phyloP scores from a whole-genome alignment of 2,329 filamentous ascomycete genomes.

The Paracoccidioides brasiliensis region DNA sequence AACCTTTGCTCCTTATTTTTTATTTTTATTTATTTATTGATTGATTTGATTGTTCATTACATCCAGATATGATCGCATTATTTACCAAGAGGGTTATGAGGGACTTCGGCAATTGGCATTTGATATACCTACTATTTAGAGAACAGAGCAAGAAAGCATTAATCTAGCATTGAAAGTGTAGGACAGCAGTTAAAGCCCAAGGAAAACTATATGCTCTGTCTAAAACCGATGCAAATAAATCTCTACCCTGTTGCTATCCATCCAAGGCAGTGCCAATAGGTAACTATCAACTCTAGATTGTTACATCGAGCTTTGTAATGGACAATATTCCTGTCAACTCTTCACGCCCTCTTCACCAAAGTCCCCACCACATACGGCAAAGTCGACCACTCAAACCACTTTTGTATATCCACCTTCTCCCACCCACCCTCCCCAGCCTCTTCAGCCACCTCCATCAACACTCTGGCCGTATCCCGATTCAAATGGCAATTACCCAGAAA shows the following conservation, averaged over 20 bases:
- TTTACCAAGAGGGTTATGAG: no score
- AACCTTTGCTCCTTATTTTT: no score
- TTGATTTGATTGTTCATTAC: no score
- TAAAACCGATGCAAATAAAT: background rate
- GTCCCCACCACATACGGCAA: slow-evolving; percentile 31
- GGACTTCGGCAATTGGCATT: no score
- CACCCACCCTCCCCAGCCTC: slow-evolving; percentile 36
- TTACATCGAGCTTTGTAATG: no score
- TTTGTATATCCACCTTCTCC: slow-evolving; percentile 37
- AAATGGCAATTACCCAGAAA: slow-evolving; percentile 41
- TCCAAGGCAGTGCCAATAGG: background rate
- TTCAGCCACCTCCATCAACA: slow-evolving; percentile 26
- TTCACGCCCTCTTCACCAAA: slow-evolving; percentile 25
- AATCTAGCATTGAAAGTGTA: background rate
- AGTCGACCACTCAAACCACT: slow-evolving; percentile 24
- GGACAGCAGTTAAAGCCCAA: background rate
- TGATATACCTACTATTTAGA: no score
- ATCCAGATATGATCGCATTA: no score
- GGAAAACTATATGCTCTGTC: background rate
- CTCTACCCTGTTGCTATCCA: background rate
- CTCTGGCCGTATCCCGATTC: slow-evolving; percentile 35
- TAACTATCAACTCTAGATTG: no score
- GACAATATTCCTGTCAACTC: background rate
- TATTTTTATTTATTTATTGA: background rate
- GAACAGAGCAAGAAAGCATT: background rate